Percentiles rank a stretch among this genome's conserved stretches.
Conservation (phyloP, 2,329 filamentous ascomycete species). For the Polytolypa hystricis region DNA sequence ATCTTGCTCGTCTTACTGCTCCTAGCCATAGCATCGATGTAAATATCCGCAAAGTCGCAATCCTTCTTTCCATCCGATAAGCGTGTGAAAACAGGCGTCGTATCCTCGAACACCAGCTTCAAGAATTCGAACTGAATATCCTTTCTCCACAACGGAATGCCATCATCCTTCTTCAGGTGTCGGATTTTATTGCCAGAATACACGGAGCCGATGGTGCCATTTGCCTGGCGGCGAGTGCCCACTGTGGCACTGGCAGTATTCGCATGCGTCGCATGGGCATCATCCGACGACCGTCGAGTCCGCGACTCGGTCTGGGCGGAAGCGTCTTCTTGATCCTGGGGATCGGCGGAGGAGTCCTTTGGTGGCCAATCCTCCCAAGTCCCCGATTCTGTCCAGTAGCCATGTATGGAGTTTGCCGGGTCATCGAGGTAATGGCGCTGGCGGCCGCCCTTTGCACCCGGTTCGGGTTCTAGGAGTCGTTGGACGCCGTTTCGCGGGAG, state of each 20-base stretch:
- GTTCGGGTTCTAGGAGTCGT: constrained; percentile 8
- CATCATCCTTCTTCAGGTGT: constrained; percentile 57
- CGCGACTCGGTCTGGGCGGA: constrained; percentile 1
- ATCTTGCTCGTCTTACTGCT: constrained; percentile 99
- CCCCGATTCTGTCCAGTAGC: constrained; percentile 6
- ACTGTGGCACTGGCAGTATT: constrained; percentile 30
- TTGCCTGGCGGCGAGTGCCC: constrained; percentile 49
- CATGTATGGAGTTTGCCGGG: constrained; percentile 4
- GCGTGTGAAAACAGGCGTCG: constrained; percentile 69
- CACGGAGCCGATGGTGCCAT: constrained; percentile 54
- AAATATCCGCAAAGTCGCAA: constrained; percentile 78
- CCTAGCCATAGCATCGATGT: constrained; percentile 95
- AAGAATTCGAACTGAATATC: constrained; percentile 58
- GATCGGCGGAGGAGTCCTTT: constrained; percentile 22
- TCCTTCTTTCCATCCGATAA: constrained; percentile 72
- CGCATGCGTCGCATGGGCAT: constrained; percentile 17
- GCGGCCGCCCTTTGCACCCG: constrained; percentile 9
- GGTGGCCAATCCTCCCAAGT: constrained; percentile 11
- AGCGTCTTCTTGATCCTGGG: neutral
- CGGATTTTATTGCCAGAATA: constrained; percentile 58
- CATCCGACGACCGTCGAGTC: constrained; percentile 3
- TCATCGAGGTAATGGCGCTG: constrained; percentile 10
- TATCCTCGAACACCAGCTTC: constrained; percentile 51
- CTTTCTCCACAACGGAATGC: constrained; percentile 55
- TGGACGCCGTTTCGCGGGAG: constrained; percentile 7